Evolutionary conservation across 208 protist species (phyloP), one percentile per base, ranked within the genome.

Genomic region (Vickermania spadyakhi): DNA sequence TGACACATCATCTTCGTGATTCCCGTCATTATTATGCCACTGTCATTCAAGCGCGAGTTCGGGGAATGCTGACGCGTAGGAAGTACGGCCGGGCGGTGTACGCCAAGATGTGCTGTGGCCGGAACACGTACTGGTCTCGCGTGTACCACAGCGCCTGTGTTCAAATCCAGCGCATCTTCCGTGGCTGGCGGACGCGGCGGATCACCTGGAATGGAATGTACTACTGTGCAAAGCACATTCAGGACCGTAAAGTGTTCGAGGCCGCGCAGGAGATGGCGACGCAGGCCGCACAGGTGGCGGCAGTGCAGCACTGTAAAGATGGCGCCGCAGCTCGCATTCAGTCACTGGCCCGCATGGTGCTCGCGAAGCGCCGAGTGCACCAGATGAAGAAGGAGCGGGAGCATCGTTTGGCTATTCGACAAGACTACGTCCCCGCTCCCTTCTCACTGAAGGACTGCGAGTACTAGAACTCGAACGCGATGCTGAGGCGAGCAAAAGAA

Each of bases 11-110:
- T 58, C 69, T 86, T 26, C 70, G 62, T 21, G 68, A 73, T 50
- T 89, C 81, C 1, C 68, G 77, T 1, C 68, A 79, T 31, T 84
- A 87, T 67, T 87, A 79, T 62, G 85, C 81, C n/a, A 86, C 75
- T 26, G 28, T 86, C 13, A 92, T 92, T 58, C 85, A 92, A 56
- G 87, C 79, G 56, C 62, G 55, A 2, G 77, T 86, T 58, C 79
- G 85, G 28, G 81, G 85, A 23, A 84, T 78, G 79, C 60, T 84
- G 23, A 70, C 73, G 41, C 79, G 85, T 3, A 70, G 56, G 1
- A 50, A 58, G 36, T 86, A 86, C 52, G 81, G 85, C 0, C 42
- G 26, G 25, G 69, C 51, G 1, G 81, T 89, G 51, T 60, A 77
- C 58, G 73, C 72, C 45, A 66, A 55, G 5, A 66, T 81, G 23